Evolutionary conservation across 371 early-diverging fungal genomes (phyloP), one percentile per base, ranked within the genome.

Genomic region (Rhizopus sp.): DNA sequence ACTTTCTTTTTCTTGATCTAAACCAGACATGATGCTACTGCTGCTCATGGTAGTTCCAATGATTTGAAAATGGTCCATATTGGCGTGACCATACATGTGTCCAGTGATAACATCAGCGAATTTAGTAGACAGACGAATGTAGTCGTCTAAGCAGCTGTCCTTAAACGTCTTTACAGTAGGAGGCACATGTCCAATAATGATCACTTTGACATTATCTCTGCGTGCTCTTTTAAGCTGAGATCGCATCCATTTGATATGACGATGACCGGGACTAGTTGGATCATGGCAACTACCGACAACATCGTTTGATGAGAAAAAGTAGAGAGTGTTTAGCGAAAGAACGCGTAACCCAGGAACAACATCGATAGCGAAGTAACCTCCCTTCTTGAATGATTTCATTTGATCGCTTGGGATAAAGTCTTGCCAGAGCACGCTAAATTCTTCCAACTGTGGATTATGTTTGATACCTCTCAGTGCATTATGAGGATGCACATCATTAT

Each of bases 121-220:
- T 57, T 75, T 66, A 8, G 77, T 73, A 15, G 88, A 80, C 12
- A 87, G 62, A 52, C 72, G 68, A 13, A 80, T 75, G 55, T 89
- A 91, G 9, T 71, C 69, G 12, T 68, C 71, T 50, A 78, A 78
- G 56, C 92, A 91, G 7, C 78, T 66, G 38, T 68, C 71, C n/a
- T 77, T 79, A 68, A 88, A 90, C 42, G 80, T 79, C 40, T 80
- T 82, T 13, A 72, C 62, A 8, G 72, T 81, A 1, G 94, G 94
- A 2, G 88, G 83, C 0, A 92, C 86, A 68, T 93, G 94, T 9
- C 92, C 92, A 31, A 88, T 84, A 16, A 93, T 59, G 54, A 88
- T 83, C 7, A 85, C 81, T 45, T 72, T 75, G n/a, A 71, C 66
- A 44, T 61, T 55, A 6, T 76, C 68, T 23, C 53, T 33, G 16